Percentiles rank a stretch among this genome's conserved stretches.
Conservation (phyloP, 805 yeast genomes). For the Metschnikowia amazonensis region DNA sequence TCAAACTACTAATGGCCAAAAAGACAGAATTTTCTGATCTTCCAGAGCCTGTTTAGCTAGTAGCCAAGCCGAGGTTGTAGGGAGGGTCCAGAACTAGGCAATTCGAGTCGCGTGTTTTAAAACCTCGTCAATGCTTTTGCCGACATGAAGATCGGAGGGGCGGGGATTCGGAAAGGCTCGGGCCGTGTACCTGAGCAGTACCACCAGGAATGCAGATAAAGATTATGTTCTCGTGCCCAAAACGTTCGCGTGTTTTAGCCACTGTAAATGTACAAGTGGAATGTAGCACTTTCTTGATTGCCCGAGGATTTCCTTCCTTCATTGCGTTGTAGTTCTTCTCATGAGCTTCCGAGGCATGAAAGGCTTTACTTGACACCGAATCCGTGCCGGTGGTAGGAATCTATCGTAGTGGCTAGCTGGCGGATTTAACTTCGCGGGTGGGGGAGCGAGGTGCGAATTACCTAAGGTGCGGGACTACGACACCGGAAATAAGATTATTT, state of each 20-base stretch:
- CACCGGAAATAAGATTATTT: neutral
- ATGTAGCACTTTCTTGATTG: neutral
- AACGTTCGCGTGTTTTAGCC: neutral
- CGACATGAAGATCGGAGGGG: neutral
- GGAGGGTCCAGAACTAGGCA: too few relatives aligned
- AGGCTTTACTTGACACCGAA: too few relatives aligned
- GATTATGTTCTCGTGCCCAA: neutral
- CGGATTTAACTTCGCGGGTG: neutral
- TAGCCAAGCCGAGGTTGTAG: too few relatives aligned
- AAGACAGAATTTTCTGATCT: too few relatives aligned
- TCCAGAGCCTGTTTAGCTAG: too few relatives aligned
- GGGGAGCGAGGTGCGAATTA: slow-evolving; percentile 1
- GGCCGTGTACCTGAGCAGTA: slow-evolving; percentile 2
- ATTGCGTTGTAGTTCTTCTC: too few relatives aligned
- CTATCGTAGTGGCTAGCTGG: neutral
- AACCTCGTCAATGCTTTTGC: neutral
- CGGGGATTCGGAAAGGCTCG: neutral
- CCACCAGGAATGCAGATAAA: neutral
- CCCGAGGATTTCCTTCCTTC: neutral
- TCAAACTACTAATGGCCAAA: too few relatives aligned
- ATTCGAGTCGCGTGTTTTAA: neutral
- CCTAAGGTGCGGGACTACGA: neutral
- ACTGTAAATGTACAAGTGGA: neutral
- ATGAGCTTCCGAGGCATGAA: too few relatives aligned
- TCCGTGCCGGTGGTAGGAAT: too few relatives aligned